Base-by-base conservation (phyloP, 805 yeast species). In the Candida boidinii region DNA sequence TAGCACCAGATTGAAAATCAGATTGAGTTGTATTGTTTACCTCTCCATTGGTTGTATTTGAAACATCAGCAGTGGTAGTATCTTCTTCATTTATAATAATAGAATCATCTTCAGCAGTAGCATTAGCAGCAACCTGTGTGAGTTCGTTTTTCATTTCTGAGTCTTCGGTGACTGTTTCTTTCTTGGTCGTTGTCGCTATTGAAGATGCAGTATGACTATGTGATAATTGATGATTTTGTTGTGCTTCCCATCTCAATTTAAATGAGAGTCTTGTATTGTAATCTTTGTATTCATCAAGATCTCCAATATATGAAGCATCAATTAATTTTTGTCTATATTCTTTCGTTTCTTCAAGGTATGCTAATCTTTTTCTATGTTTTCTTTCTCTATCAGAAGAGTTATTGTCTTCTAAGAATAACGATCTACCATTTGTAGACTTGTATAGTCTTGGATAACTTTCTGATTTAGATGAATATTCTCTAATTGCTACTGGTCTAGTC, bases 381-480 rank as follows among this genome's bases (percentile, higher is more conserved):
- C 46, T 50, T 16, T 36, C 35, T 17, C 26, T 28, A 16, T 47
- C 49, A 6, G 45, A 40, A 16, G 35, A 33, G 17, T 39, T 32
- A 14, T 40, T 31, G 48, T 83, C 90, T 31, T 70, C 70, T n/a
- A 80, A 66, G 58, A 90, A 90, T 4, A 95, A 85, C 39, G 95
- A 76, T 45, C 82, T 71, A 6, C 96, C 96, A 45, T 73, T 75
- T 3, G 80, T 64, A 0, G 86, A 73, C 11, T 63, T 55, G 41
- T 71, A 64, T 22, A 85, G 57, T 34, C 65, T 71, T 2, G 95
- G 94, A 57, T 60, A 51, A 41, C 60, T 44, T 34, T 61, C 60
- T 34, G 60, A 42, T 46, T 64, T 66, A 12, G 49, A 38, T 7
- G 46, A 40, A 94, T 95, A 92, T 56, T 92, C 97, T 45, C 88